These are phyloP conservation scores for Penicillium silybi DNA, from an alignment of 495 filamentous ascomycete species.

Conservation along the genomic window DNA sequence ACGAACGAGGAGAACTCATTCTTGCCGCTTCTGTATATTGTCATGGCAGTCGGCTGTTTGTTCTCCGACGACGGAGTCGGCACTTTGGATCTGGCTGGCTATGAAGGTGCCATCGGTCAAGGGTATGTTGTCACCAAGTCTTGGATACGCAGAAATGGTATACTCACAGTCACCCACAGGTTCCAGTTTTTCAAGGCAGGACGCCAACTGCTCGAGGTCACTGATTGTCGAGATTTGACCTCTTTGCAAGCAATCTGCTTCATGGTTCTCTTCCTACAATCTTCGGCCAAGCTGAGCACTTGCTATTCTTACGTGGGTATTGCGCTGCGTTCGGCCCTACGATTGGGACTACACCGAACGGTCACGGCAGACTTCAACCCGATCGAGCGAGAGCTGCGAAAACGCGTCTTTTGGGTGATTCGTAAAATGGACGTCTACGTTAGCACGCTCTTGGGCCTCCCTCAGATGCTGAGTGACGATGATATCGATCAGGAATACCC, in stretches of 20 bases:
- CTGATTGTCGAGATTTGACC: conserved; percentile 81
- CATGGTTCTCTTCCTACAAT: conserved; percentile 91
- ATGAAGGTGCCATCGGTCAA: conserved; percentile 73
- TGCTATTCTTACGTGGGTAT: conserved; percentile 94
- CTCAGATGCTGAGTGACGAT: conserved; percentile 76
- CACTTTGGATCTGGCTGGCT: conserved; percentile 52
- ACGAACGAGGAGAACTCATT: conserved; percentile 74
- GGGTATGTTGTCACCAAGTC: conserved; percentile 50
- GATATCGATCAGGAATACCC: conserved; percentile 92
- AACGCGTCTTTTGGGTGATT: conserved; percentile 85
- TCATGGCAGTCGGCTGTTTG: conserved; percentile 81
- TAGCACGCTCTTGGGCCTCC: conserved; percentile 81
- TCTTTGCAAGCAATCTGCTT: conserved; percentile 85
- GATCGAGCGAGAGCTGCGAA: conserved; percentile 77
- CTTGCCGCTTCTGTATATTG: conserved; percentile 77
- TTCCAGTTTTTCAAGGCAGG: conserved; percentile 81
- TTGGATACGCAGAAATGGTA: not conserved
- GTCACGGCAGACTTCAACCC: conserved; percentile 72
- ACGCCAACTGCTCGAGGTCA: conserved; percentile 80
- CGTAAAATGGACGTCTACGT: conserved; percentile 95
- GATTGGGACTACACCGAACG: conserved; percentile 84
- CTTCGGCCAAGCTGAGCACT: conserved; percentile 82
- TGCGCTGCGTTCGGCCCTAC: conserved; percentile 76
- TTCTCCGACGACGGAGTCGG: conserved; percentile 56
- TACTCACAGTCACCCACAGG: conserved; percentile 36